Conservation (phyloP, 768 basidiomycete species). For the Leccinum uliginosum region DNA sequence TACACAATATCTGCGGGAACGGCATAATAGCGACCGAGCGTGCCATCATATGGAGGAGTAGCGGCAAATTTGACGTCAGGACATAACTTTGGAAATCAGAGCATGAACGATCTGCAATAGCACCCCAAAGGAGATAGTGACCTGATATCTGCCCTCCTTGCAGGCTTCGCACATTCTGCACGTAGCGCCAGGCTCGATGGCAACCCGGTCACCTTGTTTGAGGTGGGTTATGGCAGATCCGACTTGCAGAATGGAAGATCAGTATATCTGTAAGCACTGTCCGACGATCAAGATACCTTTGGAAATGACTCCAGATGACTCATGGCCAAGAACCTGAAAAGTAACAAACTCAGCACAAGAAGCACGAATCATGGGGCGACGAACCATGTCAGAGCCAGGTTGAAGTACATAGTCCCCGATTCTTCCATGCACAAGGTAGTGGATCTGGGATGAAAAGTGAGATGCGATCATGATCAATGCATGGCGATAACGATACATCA, state of each 20-base stretch:
- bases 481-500: constrained; percentile 48
- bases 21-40: constrained; percentile 80
- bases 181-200: constrained; percentile 86
- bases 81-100: constrained; percentile 55
- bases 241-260: constrained; percentile 38
- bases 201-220: constrained; percentile 82
- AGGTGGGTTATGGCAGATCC: constrained; percentile 73
- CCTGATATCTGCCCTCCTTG: constrained; percentile 81
- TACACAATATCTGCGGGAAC: constrained; percentile 85
- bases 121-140: constrained; percentile 26
- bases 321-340: constrained; percentile 86
- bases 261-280: not conserved
- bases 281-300: constrained; percentile 42
- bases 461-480: constrained; percentile 1
- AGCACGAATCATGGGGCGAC: constrained; percentile 4
- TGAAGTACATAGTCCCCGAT: constrained; percentile 79
- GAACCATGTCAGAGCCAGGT: constrained; percentile 63
- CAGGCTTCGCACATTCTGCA: constrained; percentile 83
- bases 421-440: constrained; percentile 73
- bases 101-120: not conserved
- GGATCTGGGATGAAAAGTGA: constrained; percentile 45
- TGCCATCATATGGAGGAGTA: constrained; percentile 91
- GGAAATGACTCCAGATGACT: constrained; percentile 76
- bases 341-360: not conserved
- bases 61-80: constrained; percentile 85